Evolutionary conservation across 129 eudicot genomes (phyloP), one percentile per base, ranked within the genome.

Genomic region (Flaveria bidentis): DNA sequence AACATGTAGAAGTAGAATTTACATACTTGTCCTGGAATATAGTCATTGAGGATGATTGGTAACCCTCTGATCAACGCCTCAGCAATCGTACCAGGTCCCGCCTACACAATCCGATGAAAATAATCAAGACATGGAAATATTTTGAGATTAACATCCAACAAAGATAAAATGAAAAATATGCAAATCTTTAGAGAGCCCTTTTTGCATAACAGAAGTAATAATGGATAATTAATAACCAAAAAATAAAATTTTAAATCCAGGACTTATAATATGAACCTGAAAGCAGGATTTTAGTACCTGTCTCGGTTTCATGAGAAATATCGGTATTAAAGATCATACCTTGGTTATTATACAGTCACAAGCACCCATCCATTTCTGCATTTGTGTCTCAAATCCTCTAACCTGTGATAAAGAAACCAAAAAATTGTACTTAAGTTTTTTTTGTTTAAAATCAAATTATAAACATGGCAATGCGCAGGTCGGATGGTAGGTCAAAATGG

Each of bases 341-440:
- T 92, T 92, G 60, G 97, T 92, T 41, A 92, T 92, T 50, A 92
- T 89, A 74, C 97, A 92, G 77, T 92, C 97, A 33, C 97, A 92
- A 76, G 96, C 90, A n/a, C 89, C 97, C 97, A 92, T 92, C 96
- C 96, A 92, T 78, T 92, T 92, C 80, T 85, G 87, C 97, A 92
- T 92, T 9, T 92, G 93, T 60, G 85, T 92, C 88, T 92, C 91
- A 62, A 87, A 89, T 26, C 96, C 96, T 86, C 91, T 86, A 70
- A 92, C 63, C 97, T 92, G 58, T 65, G 69, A 39, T 12, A 41
- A 68, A 72, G 41, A 42, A 76, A 76, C 53, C 65, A 22, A 8
- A 72, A 61, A 64, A 0, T 36, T 28, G 17, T 61, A 13, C n/a
- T 61, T 61, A 61, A 13, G 67, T 61, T 61, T 61, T 60, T 60